Evolutionary conservation across 2,329 filamentous ascomycete species (phyloP).

Genomic region (Escovopsis weberi): DNA sequence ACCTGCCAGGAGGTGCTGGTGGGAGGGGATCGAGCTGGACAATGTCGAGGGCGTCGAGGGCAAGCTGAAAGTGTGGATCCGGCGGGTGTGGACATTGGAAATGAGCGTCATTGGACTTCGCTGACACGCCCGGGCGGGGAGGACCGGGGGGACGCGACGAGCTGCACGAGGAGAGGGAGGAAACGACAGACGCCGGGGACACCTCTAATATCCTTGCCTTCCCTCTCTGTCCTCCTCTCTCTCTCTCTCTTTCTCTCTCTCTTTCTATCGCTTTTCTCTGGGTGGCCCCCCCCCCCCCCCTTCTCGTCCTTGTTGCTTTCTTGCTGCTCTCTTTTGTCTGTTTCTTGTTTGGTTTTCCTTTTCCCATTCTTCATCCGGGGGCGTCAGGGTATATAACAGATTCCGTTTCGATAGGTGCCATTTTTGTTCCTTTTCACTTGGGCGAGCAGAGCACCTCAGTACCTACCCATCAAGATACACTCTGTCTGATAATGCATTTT

Average conservation of each 20-base stretch:
- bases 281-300: no score
- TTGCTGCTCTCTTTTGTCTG: no score
- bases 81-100: slow-evolving; percentile 94
- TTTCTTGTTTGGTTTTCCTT: no score
- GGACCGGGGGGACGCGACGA: background rate
- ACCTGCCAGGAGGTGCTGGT: slow-evolving; percentile 92
- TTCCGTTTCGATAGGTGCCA: slow-evolving; percentile 3
- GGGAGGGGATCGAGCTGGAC: slow-evolving; percentile 90
- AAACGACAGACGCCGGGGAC: no score
- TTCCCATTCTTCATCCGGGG: slow-evolving; percentile 1
- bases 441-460: slow-evolving; percentile 1
- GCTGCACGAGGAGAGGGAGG: no score
- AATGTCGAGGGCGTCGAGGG: slow-evolving; percentile 83
- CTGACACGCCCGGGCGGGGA: slow-evolving; percentile 22
- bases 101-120: slow-evolving; percentile 89
- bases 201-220: no score
- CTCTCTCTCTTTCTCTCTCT: no score
- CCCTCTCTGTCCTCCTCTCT: no score
- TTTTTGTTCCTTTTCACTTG: background rate
- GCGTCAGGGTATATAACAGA: slow-evolving; percentile 7
- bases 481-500: background rate
- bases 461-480: no score
- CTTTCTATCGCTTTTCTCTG: no score
- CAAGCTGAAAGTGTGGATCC: slow-evolving; percentile 93
- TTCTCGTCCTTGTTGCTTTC: no score